Evolutionary conservation across 225 moss, liverwort and hornwort genomes (phyloP).

Genomic region (Neckera pumila): DNA sequence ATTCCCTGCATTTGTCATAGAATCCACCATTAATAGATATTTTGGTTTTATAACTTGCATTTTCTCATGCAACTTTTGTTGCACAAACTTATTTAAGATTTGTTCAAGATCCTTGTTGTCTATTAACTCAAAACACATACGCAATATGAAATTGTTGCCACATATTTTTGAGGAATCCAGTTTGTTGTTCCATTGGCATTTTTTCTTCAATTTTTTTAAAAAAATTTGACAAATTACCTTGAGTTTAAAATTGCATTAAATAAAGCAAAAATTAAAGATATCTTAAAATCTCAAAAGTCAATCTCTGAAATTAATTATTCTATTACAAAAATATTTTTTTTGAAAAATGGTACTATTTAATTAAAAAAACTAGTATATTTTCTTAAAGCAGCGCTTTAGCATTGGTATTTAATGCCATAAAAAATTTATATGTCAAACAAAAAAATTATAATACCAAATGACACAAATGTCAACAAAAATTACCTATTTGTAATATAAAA

Average conservation of each 20-base stretch:
- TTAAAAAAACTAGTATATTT: too few relatives aligned
- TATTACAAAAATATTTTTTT: neutral
- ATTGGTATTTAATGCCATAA: too few relatives aligned
- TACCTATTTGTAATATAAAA: rapidly evolving
- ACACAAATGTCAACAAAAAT: neutral
- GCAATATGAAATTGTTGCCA: neutral
- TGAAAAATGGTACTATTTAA: neutral
- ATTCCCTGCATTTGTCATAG: too few relatives aligned
- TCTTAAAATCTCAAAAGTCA: rapidly evolving
- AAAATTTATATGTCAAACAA: neutral
- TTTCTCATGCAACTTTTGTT: neutral
- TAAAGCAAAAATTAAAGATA: too few relatives aligned
- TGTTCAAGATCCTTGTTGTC: neutral
- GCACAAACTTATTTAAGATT: too few relatives aligned
- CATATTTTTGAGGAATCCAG: neutral
- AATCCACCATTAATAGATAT: neutral
- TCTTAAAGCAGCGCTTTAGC: rapidly evolving
- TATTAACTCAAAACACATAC: neutral
- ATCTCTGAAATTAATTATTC: neutral
- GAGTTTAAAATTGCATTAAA: neutral
- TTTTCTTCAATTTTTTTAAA: neutral
- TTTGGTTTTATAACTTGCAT: neutral
- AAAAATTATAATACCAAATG: neutral
- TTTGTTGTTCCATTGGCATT: neutral
- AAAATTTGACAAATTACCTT: neutral